Evolutionary conservation across 2,329 filamentous ascomycete genomes (phyloP).

Genomic region (Setomelanomma holmii): DNA sequence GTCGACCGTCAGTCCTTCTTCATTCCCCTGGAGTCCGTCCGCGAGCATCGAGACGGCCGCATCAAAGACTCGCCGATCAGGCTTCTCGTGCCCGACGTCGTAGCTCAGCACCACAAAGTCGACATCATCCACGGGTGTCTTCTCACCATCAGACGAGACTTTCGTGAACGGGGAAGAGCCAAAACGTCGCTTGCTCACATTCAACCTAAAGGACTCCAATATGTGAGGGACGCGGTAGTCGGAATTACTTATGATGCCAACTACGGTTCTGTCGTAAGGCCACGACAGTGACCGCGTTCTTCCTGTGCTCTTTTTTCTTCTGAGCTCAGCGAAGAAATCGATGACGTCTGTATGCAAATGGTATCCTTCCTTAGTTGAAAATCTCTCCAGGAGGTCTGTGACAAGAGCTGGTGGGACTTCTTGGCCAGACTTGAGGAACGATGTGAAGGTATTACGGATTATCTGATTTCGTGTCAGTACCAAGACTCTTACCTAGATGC

Average conservation of each 20-base stretch:
- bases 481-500: not conserved
- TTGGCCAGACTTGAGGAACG: slow-evolving; percentile 35
- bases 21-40: slow-evolving; percentile 34
- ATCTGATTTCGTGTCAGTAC: slow-evolving; percentile 52
- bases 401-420: slow-evolving; percentile 56
- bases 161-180: slow-evolving; percentile 24
- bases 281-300: slow-evolving; percentile 19
- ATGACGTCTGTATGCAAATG: slow-evolving; percentile 55
- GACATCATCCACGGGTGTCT: too few relatives aligned
- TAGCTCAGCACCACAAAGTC: slow-evolving; percentile 69
- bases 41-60: slow-evolving; percentile 58
- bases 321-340: slow-evolving; percentile 54
- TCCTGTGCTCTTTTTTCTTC: slow-evolving; percentile 20
- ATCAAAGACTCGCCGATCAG: slow-evolving; percentile 62
- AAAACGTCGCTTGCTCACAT: slow-evolving; percentile 44
- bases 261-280: slow-evolving; percentile 52
- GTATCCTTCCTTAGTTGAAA: slow-evolving; percentile 63
- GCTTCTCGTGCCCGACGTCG: slow-evolving; percentile 68
- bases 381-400: slow-evolving; percentile 59
- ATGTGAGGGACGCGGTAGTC: slow-evolving; percentile 66
- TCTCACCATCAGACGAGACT: slow-evolving; percentile 11
- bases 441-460: slow-evolving; percentile 57
- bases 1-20: slow-evolving; percentile 5
- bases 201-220: slow-evolving; percentile 61
- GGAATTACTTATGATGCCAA: slow-evolving; percentile 69